Evolutionary conservation across 306 rosid genomes (phyloP).

Genomic region (Trifolium fragiferum): DNA sequence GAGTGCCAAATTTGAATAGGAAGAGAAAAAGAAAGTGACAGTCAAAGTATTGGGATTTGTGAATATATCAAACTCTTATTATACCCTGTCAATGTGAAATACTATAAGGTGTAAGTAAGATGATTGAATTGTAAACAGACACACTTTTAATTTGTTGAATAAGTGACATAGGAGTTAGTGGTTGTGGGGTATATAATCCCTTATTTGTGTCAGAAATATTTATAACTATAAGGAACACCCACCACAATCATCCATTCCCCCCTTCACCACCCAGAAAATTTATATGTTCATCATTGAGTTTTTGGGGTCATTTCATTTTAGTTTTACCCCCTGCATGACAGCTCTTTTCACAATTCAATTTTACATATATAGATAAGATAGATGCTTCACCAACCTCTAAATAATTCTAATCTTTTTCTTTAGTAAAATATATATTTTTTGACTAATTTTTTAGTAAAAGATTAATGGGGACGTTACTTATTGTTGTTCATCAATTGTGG

Average conservation of each 20-base stretch:
- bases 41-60: slow-evolving; percentile 68
- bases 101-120: neutral
- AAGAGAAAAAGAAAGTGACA: slow-evolving; percentile 28
- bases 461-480: too few relatives aligned
- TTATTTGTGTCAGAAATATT: slow-evolving; percentile 38
- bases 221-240: slow-evolving; percentile 43
- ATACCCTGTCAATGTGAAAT: slow-evolving; percentile 19
- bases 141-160: slow-evolving; percentile 49
- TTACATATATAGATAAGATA: neutral
- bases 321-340: slow-evolving; percentile 7
- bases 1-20: slow-evolving; percentile 47
- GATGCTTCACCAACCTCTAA: neutral
- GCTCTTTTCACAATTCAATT: neutral
- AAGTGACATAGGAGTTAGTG: slow-evolving; percentile 55
- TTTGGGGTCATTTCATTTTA: neutral
- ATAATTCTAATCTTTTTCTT: too few relatives aligned
- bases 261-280: neutral
- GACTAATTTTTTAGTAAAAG: neutral
- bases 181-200: slow-evolving; percentile 47
- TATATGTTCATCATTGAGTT: neutral
- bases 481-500: neutral
- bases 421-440: too few relatives aligned
- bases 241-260: slow-evolving; percentile 33
- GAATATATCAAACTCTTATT: slow-evolving; percentile 52
- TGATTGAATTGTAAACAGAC: slow-evolving; percentile 35